A percentile compares a stretch with the other conserved stretches of the same genome.
Conservation (phyloP, 1,284 basidiomycete species). For the Moniliophthora roreri region DNA sequence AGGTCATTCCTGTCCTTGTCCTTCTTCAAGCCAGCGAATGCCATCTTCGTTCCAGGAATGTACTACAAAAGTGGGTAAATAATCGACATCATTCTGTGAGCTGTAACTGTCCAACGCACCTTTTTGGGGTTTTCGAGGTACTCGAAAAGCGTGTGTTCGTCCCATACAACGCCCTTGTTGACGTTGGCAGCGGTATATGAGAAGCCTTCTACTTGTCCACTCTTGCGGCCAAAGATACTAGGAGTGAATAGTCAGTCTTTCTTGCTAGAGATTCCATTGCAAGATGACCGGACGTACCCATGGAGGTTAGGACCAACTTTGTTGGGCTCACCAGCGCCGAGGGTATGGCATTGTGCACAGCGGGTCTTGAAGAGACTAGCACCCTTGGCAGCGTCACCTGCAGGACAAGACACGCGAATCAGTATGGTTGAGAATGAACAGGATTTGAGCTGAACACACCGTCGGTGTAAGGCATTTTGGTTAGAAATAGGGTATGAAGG, state of each 20-base stretch:
- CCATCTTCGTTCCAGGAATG: conserved; percentile 98
- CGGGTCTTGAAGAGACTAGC: conserved; percentile 94
- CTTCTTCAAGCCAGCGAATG: conserved; percentile 97
- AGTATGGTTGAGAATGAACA: neutral
- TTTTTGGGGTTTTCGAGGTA: conserved; percentile 98
- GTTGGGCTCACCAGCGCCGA: conserved; percentile 80
- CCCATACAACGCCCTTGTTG: conserved; percentile 92
- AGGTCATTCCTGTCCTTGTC: conserved; percentile 94
- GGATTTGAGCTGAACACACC: conserved; percentile 36
- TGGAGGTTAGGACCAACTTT: conserved; percentile 96
- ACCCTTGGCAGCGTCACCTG: conserved; percentile 89
- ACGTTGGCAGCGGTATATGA: conserved; percentile 96
- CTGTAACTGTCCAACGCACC: conserved; percentile 38
- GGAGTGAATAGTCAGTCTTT: conserved; percentile 6
- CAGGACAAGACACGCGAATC: neutral
- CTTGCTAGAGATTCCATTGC: neutral
- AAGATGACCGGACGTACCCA: conserved; percentile 58
- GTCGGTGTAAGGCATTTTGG: conserved; percentile 42
- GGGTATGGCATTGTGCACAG: conserved; percentile 97
- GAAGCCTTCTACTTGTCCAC: conserved; percentile 86
- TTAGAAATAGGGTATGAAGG: conserved; percentile 11
- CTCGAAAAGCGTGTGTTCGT: conserved; percentile 86
- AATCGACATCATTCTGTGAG: neutral
- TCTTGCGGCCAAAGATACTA: conserved; percentile 84
- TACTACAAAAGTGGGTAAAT: conserved; percentile 48